phyloP scores from a whole-genome alignment of 2,329 filamentous ascomycete genomes.

The Ophiocordyceps camponoti-leonardi region DNA sequence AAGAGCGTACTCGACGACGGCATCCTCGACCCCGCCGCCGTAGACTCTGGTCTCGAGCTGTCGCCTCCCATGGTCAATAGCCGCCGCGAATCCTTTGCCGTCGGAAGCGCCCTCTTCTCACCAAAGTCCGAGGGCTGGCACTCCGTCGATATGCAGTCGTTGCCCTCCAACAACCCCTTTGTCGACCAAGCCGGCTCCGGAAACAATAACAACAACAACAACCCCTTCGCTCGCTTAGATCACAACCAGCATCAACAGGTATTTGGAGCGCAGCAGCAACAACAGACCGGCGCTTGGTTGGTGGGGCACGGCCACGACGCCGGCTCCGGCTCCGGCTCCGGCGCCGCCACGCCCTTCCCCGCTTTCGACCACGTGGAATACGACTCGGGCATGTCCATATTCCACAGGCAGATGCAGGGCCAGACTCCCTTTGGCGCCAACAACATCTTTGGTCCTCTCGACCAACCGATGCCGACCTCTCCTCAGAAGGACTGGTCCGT shows the following conservation, averaged over 20 bases:
- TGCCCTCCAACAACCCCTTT: slow-evolving; percentile 47
- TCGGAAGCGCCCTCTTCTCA: slow-evolving; percentile 40
- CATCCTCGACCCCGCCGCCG: slow-evolving; percentile 38
- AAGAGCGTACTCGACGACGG: slow-evolving; percentile 41
- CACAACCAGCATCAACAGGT: slow-evolving; percentile 23
- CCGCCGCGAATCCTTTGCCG: slow-evolving; percentile 45
- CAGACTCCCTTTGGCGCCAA: slow-evolving; percentile 38
- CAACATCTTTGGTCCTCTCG: slow-evolving; percentile 36
- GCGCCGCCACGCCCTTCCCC: slow-evolving; percentile 57
- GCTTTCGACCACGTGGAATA: slow-evolving; percentile 41
- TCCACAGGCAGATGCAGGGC: slow-evolving; percentile 33
- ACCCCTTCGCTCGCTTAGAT: slow-evolving; percentile 51
- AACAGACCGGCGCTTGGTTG: slow-evolving; percentile 36
- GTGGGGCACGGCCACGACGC: slow-evolving; percentile 38
- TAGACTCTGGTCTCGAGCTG: slow-evolving; percentile 46
- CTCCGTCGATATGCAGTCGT: slow-evolving; percentile 45
- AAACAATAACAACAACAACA: slow-evolving; percentile 46
- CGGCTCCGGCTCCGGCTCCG: slow-evolving; percentile 44
- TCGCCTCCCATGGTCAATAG: slow-evolving; percentile 45
- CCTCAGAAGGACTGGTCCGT: slow-evolving; percentile 42
- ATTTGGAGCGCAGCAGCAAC: slow-evolving; percentile 18
- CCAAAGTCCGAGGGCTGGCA: slow-evolving; percentile 49
- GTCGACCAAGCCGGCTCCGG: slow-evolving; percentile 34
- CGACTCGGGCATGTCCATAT: slow-evolving; percentile 33
- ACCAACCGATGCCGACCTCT: slow-evolving; percentile 33